Evolutionary conservation across 2,329 filamentous ascomycete species (phyloP), one percentile per base, ranked within the genome.

Genomic region (Penicillium sp.): DNA sequence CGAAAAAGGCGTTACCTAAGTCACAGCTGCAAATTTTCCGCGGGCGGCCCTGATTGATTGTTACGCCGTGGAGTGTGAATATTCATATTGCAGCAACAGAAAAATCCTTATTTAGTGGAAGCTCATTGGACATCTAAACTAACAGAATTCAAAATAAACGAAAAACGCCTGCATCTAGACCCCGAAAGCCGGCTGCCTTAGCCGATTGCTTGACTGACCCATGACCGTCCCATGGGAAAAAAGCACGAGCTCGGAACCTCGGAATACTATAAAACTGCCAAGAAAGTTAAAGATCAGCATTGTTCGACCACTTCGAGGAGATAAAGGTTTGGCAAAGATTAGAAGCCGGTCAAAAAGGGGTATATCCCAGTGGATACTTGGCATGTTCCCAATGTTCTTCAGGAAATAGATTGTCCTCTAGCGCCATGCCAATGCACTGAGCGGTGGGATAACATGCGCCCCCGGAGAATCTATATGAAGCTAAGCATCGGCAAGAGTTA

Each of bases 351-450:
- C 48, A 20, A 57, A 59, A 57, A 42, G 31, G 48, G 57, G 40
- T 9, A 57, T 51, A 45, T 33, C 51, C 25, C 57, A 54, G 57
- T 53, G 20, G 25, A 31, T 15, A 15, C 46, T 33, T 44, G 43
- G 37, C 53, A 49, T 35, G 26, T 46, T 51, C 35, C 49, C 23
- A n/a, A 20, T 50, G 29, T 31, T 52, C 53, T 57, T 54, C 54
- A 56, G 31, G 54, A 23, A 50, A 54, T 46, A 45, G 57, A 57
- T 55, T 53, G 14, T 35, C 51, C 12, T 37, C 6, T 53, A 50
- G 54, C 49, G 33, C 26, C 41, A 26, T 23, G 35, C 52, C 57
- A 59, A 47, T 54, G 54, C 50, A 50, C 20, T 42, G 46, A 51
- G 23, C 37, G 43, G 50, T 40, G n/a, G 20, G 27, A 42, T 20